These are phyloP conservation scores for Phytophthora foliorum DNA, from an alignment of 352 stramenopile species.

Conservation along the genomic window DNA sequence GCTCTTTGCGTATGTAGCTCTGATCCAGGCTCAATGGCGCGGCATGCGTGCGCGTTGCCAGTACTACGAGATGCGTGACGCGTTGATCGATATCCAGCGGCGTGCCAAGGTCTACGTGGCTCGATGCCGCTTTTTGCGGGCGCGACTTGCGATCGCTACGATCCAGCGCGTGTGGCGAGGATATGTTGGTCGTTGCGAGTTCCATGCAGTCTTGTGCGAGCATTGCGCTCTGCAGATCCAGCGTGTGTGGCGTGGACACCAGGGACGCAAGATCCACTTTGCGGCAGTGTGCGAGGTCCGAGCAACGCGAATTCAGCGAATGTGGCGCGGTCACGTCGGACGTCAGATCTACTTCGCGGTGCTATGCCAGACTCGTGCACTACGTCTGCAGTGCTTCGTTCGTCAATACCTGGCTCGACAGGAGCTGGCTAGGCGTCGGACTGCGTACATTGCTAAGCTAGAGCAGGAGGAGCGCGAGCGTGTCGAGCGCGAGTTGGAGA, in stretches of 20 bases:
- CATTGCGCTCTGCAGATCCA: conserved; percentile 52
- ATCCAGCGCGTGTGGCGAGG: conserved; percentile 60
- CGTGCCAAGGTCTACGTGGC: conserved; percentile 60
- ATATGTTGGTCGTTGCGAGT: conserved; percentile 48
- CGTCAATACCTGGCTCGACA: conserved; percentile 51
- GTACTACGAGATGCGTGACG: conserved; percentile 46
- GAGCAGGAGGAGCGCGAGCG: conserved; percentile 49
- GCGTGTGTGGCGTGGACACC: conserved; percentile 49
- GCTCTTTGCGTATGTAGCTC: conserved; percentile 68
- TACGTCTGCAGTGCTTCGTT: conserved; percentile 62
- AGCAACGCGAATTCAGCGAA: conserved; percentile 59
- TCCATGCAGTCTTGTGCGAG: conserved; percentile 40
- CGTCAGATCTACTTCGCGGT: conserved; percentile 44
- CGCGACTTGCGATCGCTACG: conserved; percentile 23
- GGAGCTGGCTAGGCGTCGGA: conserved; percentile 37
- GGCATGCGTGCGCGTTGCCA: conserved; percentile 48
- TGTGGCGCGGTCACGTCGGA: conserved; percentile 50
- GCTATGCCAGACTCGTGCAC: conserved; percentile 51
- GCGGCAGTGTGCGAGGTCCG: conserved; percentile 39
- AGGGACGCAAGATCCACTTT: conserved; percentile 41
- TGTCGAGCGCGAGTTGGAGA: conserved; percentile 42
- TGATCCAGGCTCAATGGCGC: conserved; percentile 75
- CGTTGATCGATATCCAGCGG: conserved; percentile 59
- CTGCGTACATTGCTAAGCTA: conserved; percentile 48
- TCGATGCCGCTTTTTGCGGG: conserved; percentile 43